Percentiles rank a stretch among this genome's conserved stretches.
Conservation (phyloP, 2,329 filamentous ascomycete species). For the Neonectria ditissima region DNA sequence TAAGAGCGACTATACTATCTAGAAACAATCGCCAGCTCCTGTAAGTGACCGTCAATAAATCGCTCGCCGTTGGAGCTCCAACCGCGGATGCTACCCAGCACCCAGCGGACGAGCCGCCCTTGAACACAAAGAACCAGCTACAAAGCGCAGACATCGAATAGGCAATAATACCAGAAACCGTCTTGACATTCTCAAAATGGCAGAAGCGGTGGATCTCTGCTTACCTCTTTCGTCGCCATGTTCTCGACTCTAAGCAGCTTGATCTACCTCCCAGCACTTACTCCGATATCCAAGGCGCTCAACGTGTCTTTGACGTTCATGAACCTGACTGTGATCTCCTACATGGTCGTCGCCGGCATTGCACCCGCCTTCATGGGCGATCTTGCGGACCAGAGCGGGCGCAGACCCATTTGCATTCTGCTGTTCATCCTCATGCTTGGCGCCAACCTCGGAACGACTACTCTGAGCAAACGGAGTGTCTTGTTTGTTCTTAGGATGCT, state of each 20-base stretch:
- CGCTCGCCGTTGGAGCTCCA: not conserved
- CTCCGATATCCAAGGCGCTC: slow-evolving; percentile 1
- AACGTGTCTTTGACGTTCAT: slow-evolving; percentile 15
- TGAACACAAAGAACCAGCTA: not conserved
- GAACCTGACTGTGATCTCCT: slow-evolving; percentile 29
- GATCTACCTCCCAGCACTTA: slow-evolving; percentile 25
- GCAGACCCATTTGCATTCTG: slow-evolving; percentile 66
- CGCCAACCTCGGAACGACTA: slow-evolving; percentile 45
- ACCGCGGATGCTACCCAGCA: not conserved
- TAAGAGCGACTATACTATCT: not conserved
- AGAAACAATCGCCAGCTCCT: not conserved
- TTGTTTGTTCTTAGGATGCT: slow-evolving; percentile 18
- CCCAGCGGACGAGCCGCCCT: not conserved
- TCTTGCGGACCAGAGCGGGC: slow-evolving; percentile 65
- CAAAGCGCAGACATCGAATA: not conserved
- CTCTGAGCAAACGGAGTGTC: slow-evolving; percentile 1
- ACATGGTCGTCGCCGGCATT: slow-evolving; percentile 23
- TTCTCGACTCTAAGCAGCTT: slow-evolving; percentile 29
- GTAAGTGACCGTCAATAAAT: not conserved
- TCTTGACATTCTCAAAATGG: slow-evolving; percentile 10
- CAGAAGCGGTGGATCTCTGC: slow-evolving; percentile 17
- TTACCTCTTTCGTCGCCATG: slow-evolving; percentile 16
- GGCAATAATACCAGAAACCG: not conserved
- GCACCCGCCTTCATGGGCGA: slow-evolving; percentile 55
- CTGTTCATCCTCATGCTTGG: slow-evolving; percentile 63